phyloP scores from a whole-genome alignment of 176 grass and related monocot species.

The Cenchrus fungigraminus region DNA sequence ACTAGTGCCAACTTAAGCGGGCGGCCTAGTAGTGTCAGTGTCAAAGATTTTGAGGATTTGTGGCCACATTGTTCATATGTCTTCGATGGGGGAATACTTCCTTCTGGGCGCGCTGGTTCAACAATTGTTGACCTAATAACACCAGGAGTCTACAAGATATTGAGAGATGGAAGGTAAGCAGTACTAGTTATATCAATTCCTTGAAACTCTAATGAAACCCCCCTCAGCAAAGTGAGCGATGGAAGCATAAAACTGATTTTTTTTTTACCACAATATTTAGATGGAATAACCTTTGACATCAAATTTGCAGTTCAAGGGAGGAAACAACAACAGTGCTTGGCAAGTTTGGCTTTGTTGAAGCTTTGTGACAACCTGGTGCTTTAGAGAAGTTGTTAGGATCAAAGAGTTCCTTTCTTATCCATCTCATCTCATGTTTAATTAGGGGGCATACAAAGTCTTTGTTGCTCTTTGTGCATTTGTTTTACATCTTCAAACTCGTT shows the following conservation, averaged over 20 bases:
- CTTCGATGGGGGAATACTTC: slow-evolving; percentile 81
- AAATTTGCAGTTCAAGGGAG: slow-evolving; percentile 74
- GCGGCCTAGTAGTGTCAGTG: slow-evolving; percentile 61
- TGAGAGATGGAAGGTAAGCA: slow-evolving; percentile 88
- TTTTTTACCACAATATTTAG: slow-evolving; percentile 9
- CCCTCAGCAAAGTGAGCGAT: slow-evolving; percentile 12
- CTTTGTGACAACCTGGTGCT: slow-evolving; percentile 27
- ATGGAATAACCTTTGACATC: not conserved
- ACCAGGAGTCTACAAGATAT: slow-evolving; percentile 79
- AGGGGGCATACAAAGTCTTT: not conserved
- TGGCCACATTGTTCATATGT: slow-evolving; percentile 86
- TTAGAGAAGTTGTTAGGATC: slow-evolving; percentile 10
- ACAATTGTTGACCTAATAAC: slow-evolving; percentile 84
- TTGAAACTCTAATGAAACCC: slow-evolving; percentile 1
- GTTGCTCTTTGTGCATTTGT: slow-evolving; percentile 19
- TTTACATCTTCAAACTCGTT: slow-evolving; percentile 1
- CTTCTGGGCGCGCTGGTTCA: slow-evolving; percentile 85
- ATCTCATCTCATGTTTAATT: slow-evolving; percentile 21
- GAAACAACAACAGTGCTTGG: slow-evolving; percentile 65
- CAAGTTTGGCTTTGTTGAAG: slow-evolving; percentile 75
- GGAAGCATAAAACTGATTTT: not conserved
- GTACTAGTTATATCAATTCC: not conserved
- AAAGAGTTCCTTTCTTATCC: slow-evolving; percentile 3
- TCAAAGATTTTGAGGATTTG: slow-evolving; percentile 79
- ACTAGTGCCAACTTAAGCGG: slow-evolving; percentile 94